These are phyloP conservation scores for Xylariaceae sp. DNA, from an alignment of 2,329 filamentous ascomycete genomes.

Conservation along the genomic window DNA sequence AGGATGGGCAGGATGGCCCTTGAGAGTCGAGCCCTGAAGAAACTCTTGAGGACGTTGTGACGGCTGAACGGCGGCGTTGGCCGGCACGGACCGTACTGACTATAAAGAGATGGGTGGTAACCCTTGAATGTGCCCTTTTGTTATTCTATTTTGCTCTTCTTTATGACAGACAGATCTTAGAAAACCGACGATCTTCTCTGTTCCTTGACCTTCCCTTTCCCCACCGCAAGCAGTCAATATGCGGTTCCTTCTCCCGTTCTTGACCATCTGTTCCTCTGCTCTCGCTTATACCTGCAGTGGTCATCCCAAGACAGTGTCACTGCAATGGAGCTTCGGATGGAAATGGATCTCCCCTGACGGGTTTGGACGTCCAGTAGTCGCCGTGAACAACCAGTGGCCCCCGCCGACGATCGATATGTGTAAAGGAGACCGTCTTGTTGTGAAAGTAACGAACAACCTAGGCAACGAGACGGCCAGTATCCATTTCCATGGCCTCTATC, in stretches of 20 bases:
- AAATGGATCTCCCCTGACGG: conserved; percentile 25
- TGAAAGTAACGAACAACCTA: conserved; percentile 17
- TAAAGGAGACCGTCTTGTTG: conserved; percentile 20
- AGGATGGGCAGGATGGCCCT: background rate
- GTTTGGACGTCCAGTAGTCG: conserved; percentile 19
- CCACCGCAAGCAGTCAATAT: background rate
- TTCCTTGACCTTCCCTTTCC: background rate
- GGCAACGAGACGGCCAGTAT: conserved; percentile 24
- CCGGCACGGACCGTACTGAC: background rate
- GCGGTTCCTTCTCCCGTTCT: conserved; percentile 15
- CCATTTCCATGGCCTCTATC: conserved; percentile 23
- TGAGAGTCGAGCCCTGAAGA: background rate
- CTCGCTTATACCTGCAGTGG: conserved; percentile 14
- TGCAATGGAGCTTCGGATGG: conserved; percentile 25
- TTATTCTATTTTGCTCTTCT: background rate
- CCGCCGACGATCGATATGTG: conserved; percentile 21
- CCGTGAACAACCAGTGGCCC: conserved; percentile 23
- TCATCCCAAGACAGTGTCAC: conserved; percentile 4
- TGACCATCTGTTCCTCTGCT: conserved; percentile 4
- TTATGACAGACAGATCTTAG: background rate
- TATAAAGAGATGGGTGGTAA: conserved; percentile 1
- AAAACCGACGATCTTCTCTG: background rate
- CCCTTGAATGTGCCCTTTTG: background rate
- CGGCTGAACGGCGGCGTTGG: background rate
- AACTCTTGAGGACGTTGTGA: background rate